These are phyloP conservation scores for Cubamyces lactineus DNA, from an alignment of 768 basidiomycete species.

Conservation along the genomic window DNA sequence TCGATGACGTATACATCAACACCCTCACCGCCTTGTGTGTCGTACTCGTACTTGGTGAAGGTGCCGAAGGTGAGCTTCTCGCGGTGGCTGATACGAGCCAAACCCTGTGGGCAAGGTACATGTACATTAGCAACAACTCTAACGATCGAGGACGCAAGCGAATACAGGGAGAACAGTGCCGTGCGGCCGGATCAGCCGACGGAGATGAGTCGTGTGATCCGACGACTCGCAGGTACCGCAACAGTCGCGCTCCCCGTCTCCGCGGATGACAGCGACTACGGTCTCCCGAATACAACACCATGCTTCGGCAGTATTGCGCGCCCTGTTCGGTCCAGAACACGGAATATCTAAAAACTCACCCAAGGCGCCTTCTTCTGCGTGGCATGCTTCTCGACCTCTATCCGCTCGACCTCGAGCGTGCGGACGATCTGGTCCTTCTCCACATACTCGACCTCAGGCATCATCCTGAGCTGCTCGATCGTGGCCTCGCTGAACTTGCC, in stretches of 20 bases:
- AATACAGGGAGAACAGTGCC: background rate
- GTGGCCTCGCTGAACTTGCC: conserved; percentile 74
- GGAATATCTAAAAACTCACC: conserved; percentile 54
- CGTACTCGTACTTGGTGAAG: conserved; percentile 82
- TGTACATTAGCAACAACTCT: background rate
- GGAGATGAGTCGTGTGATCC: conserved; percentile 15
- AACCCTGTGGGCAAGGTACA: conserved; percentile 58
- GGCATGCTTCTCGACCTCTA: conserved; percentile 18
- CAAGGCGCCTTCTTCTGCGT: conserved; percentile 79
- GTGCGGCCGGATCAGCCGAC: background rate
- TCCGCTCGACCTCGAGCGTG: conserved; percentile 50
- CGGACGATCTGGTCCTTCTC: conserved; percentile 95
- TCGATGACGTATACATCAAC: conserved; percentile 91
- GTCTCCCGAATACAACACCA: no score
- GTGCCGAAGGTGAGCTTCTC: conserved; percentile 72
- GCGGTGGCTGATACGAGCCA: conserved; percentile 94
- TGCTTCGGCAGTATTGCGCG: background rate
- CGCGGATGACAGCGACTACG: background rate
- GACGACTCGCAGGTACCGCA: conserved; percentile 13
- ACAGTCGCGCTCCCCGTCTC: conserved; percentile 14
- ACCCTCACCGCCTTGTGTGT: conserved; percentile 78
- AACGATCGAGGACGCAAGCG: background rate
- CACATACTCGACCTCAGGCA: conserved; percentile 91
- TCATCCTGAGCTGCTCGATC: conserved; percentile 72
- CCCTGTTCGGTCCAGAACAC: background rate